Evolutionary conservation across 73 alveolate genomes (phyloP).

Genomic region (Paramecium primaurelia): DNA sequence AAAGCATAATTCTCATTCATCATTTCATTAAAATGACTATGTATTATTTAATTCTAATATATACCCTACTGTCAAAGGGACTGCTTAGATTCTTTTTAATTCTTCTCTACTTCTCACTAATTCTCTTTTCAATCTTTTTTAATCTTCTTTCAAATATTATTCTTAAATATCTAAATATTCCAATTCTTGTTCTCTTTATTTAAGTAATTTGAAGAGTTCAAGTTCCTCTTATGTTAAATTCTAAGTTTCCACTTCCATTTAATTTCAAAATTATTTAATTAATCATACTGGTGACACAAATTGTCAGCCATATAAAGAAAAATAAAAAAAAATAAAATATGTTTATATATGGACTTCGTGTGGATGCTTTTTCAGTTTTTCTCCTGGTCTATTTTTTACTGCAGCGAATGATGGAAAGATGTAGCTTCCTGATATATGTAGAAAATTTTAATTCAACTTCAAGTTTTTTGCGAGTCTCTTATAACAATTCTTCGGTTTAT

Average conservation of each 20-base stretch:
- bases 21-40: slow-evolving; percentile 97
- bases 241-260: slow-evolving; percentile 22
- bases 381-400: slow-evolving; percentile 15
- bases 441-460: slow-evolving; percentile 51
- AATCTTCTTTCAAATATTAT: slow-evolving; percentile 97
- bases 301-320: neutral
- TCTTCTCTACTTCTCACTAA: slow-evolving; percentile 96
- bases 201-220: slow-evolving; percentile 92
- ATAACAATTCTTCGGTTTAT: neutral
- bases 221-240: slow-evolving; percentile 61
- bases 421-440: slow-evolving; percentile 54
- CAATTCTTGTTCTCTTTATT: slow-evolving; percentile 93
- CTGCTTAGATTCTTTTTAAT: slow-evolving; percentile 91
- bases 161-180: slow-evolving; percentile 97
- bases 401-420: slow-evolving; percentile 56
- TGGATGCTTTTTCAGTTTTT: slow-evolving; percentile 34
- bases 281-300: slow-evolving; percentile 26
- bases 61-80: slow-evolving; percentile 86
- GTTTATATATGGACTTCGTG: neutral
- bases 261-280: neutral
- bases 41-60: neutral
- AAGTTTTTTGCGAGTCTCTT: slow-evolving; percentile 43
- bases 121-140: slow-evolving; percentile 96
- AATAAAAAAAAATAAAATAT: neutral
- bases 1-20: slow-evolving; percentile 97